Evolutionary conservation across 2,329 filamentous ascomycete species (phyloP).

Genomic region (Huntiella abstrusa): DNA sequence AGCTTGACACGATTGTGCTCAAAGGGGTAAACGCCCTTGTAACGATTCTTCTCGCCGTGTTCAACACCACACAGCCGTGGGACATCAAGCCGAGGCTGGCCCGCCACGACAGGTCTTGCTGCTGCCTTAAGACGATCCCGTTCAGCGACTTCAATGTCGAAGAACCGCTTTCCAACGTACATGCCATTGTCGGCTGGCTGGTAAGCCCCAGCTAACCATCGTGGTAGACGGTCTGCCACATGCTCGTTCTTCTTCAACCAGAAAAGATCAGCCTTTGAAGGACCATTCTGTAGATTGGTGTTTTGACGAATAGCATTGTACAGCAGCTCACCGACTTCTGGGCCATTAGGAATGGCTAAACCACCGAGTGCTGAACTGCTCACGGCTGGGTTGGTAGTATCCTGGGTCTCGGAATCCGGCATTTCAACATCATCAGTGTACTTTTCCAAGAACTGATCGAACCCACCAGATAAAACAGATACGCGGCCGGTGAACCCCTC

Average conservation of each 20-base stretch:
- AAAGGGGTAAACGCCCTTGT: constrained; percentile 95
- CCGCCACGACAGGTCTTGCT: constrained; percentile 30
- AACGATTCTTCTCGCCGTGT: constrained; percentile 86
- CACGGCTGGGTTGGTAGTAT: constrained; percentile 17
- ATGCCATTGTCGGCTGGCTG: constrained; percentile 56
- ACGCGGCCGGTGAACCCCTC: constrained; percentile 63
- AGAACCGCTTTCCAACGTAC: constrained; percentile 61
- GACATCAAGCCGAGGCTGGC: constrained; percentile 11
- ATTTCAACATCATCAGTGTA: constrained; percentile 47
- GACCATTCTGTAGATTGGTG: constrained; percentile 82
- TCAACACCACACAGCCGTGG: constrained; percentile 73
- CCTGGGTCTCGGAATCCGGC: constrained; percentile 26
- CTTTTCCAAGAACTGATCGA: constrained; percentile 48
- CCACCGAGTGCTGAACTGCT: constrained; percentile 66
- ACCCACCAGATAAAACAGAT: constrained; percentile 67
- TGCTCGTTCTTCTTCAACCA: constrained; percentile 24
- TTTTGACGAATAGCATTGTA: constrained; percentile 95
- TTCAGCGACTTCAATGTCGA: constrained; percentile 68
- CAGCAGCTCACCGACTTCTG: constrained; percentile 58
- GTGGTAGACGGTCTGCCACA: constrained; percentile 39
- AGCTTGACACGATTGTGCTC: constrained; percentile 81
- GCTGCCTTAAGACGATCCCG: constrained; percentile 83
- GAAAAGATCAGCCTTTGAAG: constrained; percentile 55
- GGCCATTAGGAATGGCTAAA: constrained; percentile 54
- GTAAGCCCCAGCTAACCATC: constrained; percentile 57